Evolutionary conservation across 805 yeast species (phyloP).

Genomic region (Kuraishia hungarica): DNA sequence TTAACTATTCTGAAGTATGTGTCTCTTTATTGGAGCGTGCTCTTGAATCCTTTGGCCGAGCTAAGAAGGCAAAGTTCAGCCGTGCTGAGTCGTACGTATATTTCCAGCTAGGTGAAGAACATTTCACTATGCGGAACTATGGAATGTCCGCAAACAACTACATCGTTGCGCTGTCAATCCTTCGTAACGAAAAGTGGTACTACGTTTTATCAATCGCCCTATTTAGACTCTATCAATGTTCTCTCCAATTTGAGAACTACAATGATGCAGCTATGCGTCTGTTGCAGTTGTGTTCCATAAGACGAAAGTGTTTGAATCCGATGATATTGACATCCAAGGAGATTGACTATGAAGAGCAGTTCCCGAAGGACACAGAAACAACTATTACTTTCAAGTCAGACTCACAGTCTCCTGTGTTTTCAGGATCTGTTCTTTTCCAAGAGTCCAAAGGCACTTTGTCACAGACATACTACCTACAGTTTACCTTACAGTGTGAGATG

Average conservation of each 20-base stretch:
- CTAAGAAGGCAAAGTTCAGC: conserved; percentile 23
- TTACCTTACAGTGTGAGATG: conserved; percentile 19
- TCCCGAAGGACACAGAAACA: not conserved
- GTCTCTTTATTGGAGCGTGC: conserved; percentile 26
- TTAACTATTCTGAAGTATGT: conserved; percentile 12
- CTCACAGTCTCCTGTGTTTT: conserved; percentile 12
- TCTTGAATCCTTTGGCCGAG: conserved; percentile 26
- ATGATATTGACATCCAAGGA: not conserved
- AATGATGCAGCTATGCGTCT: conserved; percentile 24
- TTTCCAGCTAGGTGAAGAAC: conserved; percentile 44
- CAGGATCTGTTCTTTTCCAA: conserved; percentile 12
- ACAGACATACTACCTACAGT: conserved; percentile 20
- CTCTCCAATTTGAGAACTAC: conserved; percentile 18
- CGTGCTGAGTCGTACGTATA: conserved; percentile 33
- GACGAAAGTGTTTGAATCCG: conserved; percentile 3
- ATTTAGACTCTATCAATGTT: conserved; percentile 30
- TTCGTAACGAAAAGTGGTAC: conserved; percentile 34
- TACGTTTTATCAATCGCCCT: conserved; percentile 23
- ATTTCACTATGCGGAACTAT: conserved; percentile 22
- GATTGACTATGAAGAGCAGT: not conserved
- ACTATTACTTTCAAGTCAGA: conserved; percentile 5
- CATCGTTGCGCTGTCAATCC: conserved; percentile 26
- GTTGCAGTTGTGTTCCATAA: conserved; percentile 22
- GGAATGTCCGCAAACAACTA: conserved; percentile 33
- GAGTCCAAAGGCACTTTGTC: conserved; percentile 10